Evolutionary conservation across 2,329 filamentous ascomycete genomes (phyloP).

Genomic region (Fusarium sp.): DNA sequence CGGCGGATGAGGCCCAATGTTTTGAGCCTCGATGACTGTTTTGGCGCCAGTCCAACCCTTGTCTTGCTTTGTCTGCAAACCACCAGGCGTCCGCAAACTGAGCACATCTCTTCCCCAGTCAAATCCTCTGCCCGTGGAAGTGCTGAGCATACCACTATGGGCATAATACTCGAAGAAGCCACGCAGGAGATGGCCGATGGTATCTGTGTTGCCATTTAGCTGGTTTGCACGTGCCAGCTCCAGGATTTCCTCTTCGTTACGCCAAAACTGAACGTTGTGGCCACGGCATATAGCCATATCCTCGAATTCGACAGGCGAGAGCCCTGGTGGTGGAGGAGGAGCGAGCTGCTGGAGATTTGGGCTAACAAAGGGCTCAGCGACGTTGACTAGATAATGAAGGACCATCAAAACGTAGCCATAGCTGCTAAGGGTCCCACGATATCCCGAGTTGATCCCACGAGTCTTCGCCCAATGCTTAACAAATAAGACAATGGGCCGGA

Average conservation of each 20-base stretch:
- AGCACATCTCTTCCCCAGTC: conserved; percentile 84
- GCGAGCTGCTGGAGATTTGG: conserved; percentile 79
- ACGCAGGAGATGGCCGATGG: conserved; percentile 75
- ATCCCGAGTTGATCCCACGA: conserved; percentile 86
- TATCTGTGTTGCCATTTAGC: conserved; percentile 74
- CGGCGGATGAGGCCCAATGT: conserved; percentile 35
- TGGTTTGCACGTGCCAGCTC: conserved; percentile 64
- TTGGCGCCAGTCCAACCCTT: conserved; percentile 91
- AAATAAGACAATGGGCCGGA: conserved; percentile 82
- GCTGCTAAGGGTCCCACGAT: conserved; percentile 85
- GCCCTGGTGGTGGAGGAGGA: conserved; percentile 51
- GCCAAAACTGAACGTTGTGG: conserved; percentile 79
- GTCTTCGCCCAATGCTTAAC: conserved; percentile 91
- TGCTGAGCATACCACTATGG: conserved; percentile 64
- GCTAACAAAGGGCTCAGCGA: conserved; percentile 81
- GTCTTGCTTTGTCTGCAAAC: conserved; percentile 75
- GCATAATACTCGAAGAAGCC: conserved; percentile 93
- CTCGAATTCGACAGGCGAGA: conserved; percentile 37
- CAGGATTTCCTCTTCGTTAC: conserved; percentile 75
- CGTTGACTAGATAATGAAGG: conserved; percentile 86
- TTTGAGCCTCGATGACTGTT: conserved; percentile 67
- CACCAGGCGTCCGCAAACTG: conserved; percentile 76
- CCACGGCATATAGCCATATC: conserved; percentile 62
- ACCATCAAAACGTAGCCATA: conserved; percentile 96
- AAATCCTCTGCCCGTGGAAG: conserved; percentile 66